Percentiles rank a stretch among this genome's conserved stretches.
Conservation (phyloP, 768 basidiomycete genomes). For the Mycena indigotica region DNA sequence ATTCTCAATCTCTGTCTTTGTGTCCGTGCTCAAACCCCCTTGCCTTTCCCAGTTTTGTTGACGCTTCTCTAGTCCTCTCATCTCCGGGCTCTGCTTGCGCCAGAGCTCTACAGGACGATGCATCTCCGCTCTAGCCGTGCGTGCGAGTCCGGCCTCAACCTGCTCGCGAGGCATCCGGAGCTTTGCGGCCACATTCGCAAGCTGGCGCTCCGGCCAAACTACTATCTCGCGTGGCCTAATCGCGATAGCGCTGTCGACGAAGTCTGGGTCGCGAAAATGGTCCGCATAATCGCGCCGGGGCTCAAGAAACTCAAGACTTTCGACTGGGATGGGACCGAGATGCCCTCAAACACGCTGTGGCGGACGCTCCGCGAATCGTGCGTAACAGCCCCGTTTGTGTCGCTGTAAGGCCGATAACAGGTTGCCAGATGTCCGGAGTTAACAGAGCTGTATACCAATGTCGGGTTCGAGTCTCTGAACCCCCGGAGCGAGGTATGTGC, state of each 20-base stretch:
- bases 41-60: neutral
- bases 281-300: constrained; percentile 35
- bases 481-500: constrained; percentile 34
- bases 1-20: constrained; percentile 45
- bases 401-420: constrained; percentile 3
- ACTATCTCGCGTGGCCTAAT: constrained; percentile 54
- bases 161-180: constrained; percentile 38
- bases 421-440: constrained; percentile 43
- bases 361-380: constrained; percentile 40
- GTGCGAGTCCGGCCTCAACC: constrained; percentile 39
- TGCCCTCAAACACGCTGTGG: constrained; percentile 48
- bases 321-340: constrained; percentile 56
- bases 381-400: constrained; percentile 24
- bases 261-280: constrained; percentile 40
- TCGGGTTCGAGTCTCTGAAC: constrained; percentile 39
- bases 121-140: constrained; percentile 45
- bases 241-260: constrained; percentile 44
- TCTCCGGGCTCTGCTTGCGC: constrained; percentile 30
- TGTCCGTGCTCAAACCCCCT: constrained; percentile 30
- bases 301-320: constrained; percentile 44
- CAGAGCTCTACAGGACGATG: constrained; percentile 47
- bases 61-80: constrained; percentile 30
- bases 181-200: constrained; percentile 43
- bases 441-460: constrained; percentile 46
- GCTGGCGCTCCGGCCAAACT: constrained; percentile 51